Conservation (phyloP, 23 red algal genomes). For the Chondrus crispus region DNA sequence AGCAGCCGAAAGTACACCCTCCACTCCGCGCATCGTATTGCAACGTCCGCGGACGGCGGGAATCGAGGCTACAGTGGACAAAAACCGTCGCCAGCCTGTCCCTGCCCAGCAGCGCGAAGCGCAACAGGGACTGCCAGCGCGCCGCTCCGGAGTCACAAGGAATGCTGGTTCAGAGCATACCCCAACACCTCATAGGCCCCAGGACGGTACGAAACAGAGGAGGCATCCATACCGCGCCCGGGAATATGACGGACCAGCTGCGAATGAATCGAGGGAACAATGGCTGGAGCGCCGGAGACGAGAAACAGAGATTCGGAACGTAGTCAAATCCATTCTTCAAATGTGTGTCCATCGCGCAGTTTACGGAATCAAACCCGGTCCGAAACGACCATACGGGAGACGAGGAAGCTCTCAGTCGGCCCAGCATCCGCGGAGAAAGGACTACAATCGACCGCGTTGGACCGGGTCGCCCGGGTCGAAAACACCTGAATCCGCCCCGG, state of each 20-base stretch:
- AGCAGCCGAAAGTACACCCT: background rate
- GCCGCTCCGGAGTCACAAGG: background rate
- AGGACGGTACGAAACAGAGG: background rate
- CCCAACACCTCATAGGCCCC: no score
- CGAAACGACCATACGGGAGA: background rate
- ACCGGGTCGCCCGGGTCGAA: no score
- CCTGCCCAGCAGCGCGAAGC: background rate
- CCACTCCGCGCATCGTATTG: slow-evolving; percentile 1
- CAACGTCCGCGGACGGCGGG: slow-evolving; percentile 6
- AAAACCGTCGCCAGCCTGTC: background rate
- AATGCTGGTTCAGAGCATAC: no score
- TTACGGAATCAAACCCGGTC: background rate
- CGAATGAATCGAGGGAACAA: slow-evolving; percentile 42
- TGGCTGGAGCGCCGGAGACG: slow-evolving; percentile 48
- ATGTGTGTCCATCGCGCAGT: slow-evolving; percentile 37
- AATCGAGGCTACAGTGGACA: background rate
- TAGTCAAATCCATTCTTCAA: slow-evolving; percentile 34
- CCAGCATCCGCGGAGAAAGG: no score
- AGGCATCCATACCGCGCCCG: background rate
- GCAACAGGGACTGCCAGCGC: background rate
- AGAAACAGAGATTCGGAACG: slow-evolving; percentile 48
- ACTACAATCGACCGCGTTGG: no score
- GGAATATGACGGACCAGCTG: slow-evolving; percentile 46
- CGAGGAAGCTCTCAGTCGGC: no score
- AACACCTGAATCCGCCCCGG: no score